Base-by-base conservation (phyloP, 805 yeast species). In the Metschnikowia santaceciliae region DNA sequence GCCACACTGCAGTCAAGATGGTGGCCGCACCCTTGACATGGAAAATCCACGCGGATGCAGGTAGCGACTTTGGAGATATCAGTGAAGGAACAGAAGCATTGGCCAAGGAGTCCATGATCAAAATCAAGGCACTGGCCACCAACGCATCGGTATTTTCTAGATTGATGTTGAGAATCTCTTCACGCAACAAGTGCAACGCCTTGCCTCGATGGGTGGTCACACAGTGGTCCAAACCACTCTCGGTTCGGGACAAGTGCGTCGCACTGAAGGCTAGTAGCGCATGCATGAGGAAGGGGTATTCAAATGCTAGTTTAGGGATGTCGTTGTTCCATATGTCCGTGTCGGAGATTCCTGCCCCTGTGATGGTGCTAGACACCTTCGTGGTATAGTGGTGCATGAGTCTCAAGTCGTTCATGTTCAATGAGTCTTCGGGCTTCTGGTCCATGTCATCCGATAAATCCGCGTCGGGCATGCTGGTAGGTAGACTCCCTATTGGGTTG, bases 21-120 rank as follows among this genome's bases (percentile, higher is more conserved):
- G 97, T 91, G 5, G 97, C 97, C 0, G 97, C 96, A 32, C 97
- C 98, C 60, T 94, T 88, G 11, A 92, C 97, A 62, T 92, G 97
- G 74, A 89, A 94, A 50, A 92, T 84, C 98, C 98, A 92, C 0
- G 97, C 96, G 3, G 94, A 84, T 2, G 97, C 91, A 1, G 97
- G 96, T 51, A 90, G 68, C 2, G 90, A 84, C 56, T 79, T 80
- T 6, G 65, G 64, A 3, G 74, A 69, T 2, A 75, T 70, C 33
- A 70, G 68, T 42, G 68, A 64, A 42, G 81, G 96, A 43, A 79
- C 71, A 2, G 84, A 81, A 0, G 97, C 97, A 67, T 91, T 91
- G 3, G 97, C 97, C 56, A 90, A 72, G 0, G 97, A 88, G 65
- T 92, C 98, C 88, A 92, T 88, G 49, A 90, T 90, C 50, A 92